phyloP scores from a whole-genome alignment of 2,329 filamentous ascomycete species.

The Orbilia oligospora region DNA sequence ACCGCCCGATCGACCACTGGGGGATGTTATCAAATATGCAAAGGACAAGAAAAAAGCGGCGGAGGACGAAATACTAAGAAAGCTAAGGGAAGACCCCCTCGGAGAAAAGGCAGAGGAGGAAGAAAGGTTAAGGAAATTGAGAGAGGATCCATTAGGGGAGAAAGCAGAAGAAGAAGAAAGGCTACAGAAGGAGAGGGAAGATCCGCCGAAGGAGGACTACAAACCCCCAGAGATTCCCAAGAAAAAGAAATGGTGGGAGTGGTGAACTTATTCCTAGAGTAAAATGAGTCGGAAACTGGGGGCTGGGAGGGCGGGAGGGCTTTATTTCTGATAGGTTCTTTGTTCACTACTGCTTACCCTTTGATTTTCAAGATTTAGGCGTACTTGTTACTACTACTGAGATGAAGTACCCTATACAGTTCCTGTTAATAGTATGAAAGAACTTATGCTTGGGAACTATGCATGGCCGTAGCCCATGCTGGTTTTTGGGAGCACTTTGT shows the following conservation, averaged over 20 bases:
- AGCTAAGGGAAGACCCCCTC: conserved; percentile 7
- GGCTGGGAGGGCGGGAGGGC: not conserved
- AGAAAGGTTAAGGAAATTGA: conserved; percentile 15
- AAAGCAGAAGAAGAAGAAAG: conserved; percentile 16
- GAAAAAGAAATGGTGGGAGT: conserved; percentile 5
- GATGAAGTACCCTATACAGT: not conserved
- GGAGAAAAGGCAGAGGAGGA: conserved; percentile 19
- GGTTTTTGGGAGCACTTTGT: not conserved
- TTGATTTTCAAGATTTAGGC: too few species aligned
- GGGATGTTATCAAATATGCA: conserved; percentile 15
- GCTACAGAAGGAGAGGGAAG: not conserved
- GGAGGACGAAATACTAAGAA: not conserved
- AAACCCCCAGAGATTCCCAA: not conserved
- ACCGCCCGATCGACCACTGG: not conserved
- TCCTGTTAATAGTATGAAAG: not conserved
- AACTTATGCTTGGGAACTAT: not conserved
- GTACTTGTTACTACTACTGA: not conserved
- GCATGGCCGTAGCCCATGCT: not conserved
- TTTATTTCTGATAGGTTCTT: not conserved
- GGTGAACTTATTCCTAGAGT: not conserved
- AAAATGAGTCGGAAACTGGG: not conserved
- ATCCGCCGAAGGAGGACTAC: not conserved
- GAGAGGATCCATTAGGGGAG: conserved; percentile 9
- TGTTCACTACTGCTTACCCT: not conserved
- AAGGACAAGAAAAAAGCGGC: not conserved